Base-by-base conservation (phyloP, 345 rosid genomes). In the Eucalyptus decipiens region DNA sequence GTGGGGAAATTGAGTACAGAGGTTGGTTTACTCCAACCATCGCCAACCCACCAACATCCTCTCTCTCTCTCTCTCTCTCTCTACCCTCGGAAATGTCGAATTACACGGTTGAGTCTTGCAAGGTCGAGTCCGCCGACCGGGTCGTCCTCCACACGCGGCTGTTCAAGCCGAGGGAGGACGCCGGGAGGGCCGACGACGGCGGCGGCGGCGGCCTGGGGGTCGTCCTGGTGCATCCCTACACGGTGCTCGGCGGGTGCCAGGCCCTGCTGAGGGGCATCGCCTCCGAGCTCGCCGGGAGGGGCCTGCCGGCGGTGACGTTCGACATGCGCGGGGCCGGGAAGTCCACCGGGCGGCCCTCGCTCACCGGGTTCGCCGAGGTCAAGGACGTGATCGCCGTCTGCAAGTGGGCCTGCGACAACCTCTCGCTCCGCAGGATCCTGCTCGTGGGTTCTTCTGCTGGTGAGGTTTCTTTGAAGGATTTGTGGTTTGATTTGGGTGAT, bases 361-460 rank as follows among this genome's bases (percentile, higher is more conserved):
- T 97, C 58, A 96, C 98, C 47, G 99, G 99, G 5, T 96, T 94
- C 86, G 91, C 97, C 1, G 98, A 98, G 91, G 93, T 98, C 86
- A 95, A 95, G 91, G 99, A 97, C 94, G 99, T 95, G 17, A 89
- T 94, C 90, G 92, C 98, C 88, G 96, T 96, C 90, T 97, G 98
- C 93, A 95, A 92, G 34, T 97, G 98, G 99, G 94, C 94, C 89
- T 94, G 85, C 76, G 88, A 90, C 43, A 93, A 81, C 87, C 90
- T 95, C 37, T 76, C 92, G 40, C 80, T 94, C 91, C 87, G 89
- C 37, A 97, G 95, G 97, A 93, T 98, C 89, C 87, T 98, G 91
- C 92, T 98, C 88, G 96, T 96, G 72, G 99, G 99, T 90, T 97
- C 99, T 91, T 98, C 98, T 87, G 98, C 99, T 76, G 98, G 99